Percentiles rank a stretch among this genome's conserved stretches.
phyloP scores from a whole-genome alignment of 2,329 filamentous ascomycete genomes.

The Tolypocladium endophyticum region DNA sequence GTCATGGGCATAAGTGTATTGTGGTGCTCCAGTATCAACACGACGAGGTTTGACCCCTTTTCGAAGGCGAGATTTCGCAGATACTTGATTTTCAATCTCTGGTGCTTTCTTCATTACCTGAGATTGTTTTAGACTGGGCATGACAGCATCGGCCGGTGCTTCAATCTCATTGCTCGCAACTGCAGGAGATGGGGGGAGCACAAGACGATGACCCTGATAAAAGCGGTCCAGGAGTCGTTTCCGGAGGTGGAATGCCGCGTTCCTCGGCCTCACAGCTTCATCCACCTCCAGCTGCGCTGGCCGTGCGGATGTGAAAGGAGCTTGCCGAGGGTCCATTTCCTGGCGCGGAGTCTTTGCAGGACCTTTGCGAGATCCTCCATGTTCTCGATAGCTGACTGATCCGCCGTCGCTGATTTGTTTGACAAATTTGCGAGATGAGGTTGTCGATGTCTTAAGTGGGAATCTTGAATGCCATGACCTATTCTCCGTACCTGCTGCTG shows the following conservation, averaged over 20 bases:
- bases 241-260: conserved; percentile 33
- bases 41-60: conserved; percentile 33
- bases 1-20: conserved; percentile 42
- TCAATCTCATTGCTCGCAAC: too few species aligned
- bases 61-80: conserved; percentile 20
- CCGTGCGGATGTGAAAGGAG: conserved; percentile 10
- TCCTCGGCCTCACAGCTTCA: conserved; percentile 20
- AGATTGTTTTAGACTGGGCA: not conserved
- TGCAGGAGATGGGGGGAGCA: not conserved
- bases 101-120: not conserved
- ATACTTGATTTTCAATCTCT: not conserved
- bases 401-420: conserved; percentile 16
- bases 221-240: conserved; percentile 46
- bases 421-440: conserved; percentile 15
- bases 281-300: conserved; percentile 48
- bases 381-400: conserved; percentile 14
- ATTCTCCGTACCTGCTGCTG: conserved; percentile 14
- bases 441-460: not conserved
- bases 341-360: not conserved
- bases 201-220: conserved; percentile 27
- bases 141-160: not conserved
- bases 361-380: not conserved
- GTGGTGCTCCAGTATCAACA: conserved; percentile 39
- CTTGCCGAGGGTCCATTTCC: not conserved
- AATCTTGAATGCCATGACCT: conserved; percentile 2